phyloP scores from a whole-genome alignment of 192 early-diverging fungal genomes.

The Mortierella antarctica region DNA sequence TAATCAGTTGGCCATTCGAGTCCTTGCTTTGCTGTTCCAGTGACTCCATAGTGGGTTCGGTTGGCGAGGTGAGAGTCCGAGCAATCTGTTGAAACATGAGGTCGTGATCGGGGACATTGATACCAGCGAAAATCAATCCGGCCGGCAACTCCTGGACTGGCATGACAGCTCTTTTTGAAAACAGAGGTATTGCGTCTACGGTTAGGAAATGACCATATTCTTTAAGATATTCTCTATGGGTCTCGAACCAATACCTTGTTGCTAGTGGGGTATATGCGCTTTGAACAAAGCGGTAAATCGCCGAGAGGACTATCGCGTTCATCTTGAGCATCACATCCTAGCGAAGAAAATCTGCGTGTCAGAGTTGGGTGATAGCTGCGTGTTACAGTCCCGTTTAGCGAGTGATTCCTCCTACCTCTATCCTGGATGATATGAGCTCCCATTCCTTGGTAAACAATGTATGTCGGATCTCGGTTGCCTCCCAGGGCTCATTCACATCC shows the following conservation, averaged over 20 bases:
- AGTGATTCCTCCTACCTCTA: slow-evolving; percentile 52
- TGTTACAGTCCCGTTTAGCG: neutral
- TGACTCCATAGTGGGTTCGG: neutral
- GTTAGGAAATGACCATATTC: slow-evolving; percentile 2
- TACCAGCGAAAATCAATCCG: slow-evolving; percentile 75
- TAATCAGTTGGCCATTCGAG: neutral
- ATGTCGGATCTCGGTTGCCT: slow-evolving; percentile 61
- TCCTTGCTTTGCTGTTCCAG: neutral
- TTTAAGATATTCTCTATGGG: neutral
- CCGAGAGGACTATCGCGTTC: slow-evolving; percentile 65
- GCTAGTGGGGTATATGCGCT: slow-evolving; percentile 55
- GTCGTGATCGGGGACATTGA: slow-evolving; percentile 83
- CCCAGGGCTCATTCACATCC: slow-evolving; percentile 65
- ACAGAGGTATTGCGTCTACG: slow-evolving; percentile 15
- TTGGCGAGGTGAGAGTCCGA: slow-evolving; percentile 36
- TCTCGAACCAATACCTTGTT: neutral
- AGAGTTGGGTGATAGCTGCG: neutral
- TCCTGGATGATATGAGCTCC: slow-evolving; percentile 56
- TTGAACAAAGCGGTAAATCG: slow-evolving; percentile 72
- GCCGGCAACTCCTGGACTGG: slow-evolving; percentile 78
- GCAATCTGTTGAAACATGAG: slow-evolving; percentile 75
- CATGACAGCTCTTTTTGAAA: slow-evolving; percentile 39
- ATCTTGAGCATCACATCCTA: slow-evolving; percentile 65
- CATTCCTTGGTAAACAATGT: slow-evolving; percentile 64
- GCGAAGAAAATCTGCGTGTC: neutral